Percentiles rank a stretch among this genome's conserved stretches.
phyloP scores from a whole-genome alignment of 2,329 filamentous ascomycete species.

The Cercospora sp. region DNA sequence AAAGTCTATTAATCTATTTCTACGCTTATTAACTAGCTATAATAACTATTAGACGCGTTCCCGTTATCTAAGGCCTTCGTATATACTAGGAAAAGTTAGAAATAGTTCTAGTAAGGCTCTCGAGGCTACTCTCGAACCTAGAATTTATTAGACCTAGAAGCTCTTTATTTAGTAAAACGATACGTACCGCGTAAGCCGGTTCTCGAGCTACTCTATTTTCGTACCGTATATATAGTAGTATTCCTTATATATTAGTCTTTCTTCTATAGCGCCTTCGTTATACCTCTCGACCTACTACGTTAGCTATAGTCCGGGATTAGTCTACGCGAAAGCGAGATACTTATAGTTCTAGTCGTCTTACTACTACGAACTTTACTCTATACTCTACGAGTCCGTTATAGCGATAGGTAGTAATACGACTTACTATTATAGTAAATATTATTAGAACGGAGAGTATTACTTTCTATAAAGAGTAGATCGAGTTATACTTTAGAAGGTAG shows the following conservation, averaged over 20 bases:
- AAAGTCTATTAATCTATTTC: not conserved
- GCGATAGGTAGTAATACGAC: not conserved
- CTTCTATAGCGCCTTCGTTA: not conserved
- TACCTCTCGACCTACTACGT: not conserved
- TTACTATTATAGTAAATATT: not conserved
- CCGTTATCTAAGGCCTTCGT: not conserved
- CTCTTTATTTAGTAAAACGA: not conserved
- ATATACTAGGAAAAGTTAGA: not conserved
- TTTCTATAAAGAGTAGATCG: not conserved
- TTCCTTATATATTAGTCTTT: not conserved
- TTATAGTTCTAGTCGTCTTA: not conserved
- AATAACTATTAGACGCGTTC: not conserved
- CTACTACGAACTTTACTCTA: not conserved
- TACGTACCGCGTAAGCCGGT: not conserved
- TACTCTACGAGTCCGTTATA: not conserved
- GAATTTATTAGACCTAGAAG: not conserved
- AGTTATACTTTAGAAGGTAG: not conserved
- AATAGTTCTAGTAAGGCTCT: not conserved
- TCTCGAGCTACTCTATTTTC: not conserved
- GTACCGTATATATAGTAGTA: not conserved
- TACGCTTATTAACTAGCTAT: not conserved
- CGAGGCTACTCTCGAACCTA: not conserved
- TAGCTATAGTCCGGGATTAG: not conserved
- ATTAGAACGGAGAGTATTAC: not conserved
- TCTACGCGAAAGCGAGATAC: not conserved